Conservation (phyloP, 352 stramenopile genomes). For the Phytopythium ostracodes region DNA sequence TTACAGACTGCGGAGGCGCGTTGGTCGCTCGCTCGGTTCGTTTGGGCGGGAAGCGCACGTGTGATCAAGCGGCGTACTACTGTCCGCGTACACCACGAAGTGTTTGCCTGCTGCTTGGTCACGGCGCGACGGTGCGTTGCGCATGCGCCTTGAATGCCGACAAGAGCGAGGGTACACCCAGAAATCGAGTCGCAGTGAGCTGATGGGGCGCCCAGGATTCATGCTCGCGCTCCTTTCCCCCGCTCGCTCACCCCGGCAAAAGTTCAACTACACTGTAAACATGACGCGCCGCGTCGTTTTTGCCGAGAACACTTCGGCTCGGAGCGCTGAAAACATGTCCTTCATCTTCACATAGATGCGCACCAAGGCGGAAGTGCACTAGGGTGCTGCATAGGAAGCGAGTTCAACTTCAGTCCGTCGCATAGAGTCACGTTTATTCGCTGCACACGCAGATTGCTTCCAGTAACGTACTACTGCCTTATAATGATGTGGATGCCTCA, state of each 20-base stretch:
- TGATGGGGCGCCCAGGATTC: too few relatives aligned
- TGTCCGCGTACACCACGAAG: slow-evolving; percentile 6
- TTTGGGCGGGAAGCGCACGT: not conserved
- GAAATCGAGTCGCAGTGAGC: too few relatives aligned
- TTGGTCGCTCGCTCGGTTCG: too few relatives aligned
- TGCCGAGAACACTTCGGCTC: not conserved
- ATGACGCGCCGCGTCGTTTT: not conserved
- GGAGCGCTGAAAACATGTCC: not conserved
- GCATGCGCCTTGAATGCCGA: too few relatives aligned
- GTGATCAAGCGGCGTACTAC: slow-evolving; percentile 2
- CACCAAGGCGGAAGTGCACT: not conserved
- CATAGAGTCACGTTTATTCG: not conserved
- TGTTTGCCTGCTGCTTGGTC: not conserved
- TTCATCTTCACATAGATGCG: not conserved
- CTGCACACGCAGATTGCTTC: too few relatives aligned
- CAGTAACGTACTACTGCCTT: too few relatives aligned
- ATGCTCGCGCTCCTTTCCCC: not conserved
- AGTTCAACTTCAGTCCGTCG: not conserved
- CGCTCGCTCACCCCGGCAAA: not conserved
- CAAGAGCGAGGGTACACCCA: too few relatives aligned
- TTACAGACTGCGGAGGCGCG: too few relatives aligned
- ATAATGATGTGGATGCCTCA: slow-evolving; percentile 38
- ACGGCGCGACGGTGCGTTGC: too few relatives aligned
- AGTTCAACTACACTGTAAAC: not conserved
- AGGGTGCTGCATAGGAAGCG: not conserved